Evolutionary conservation across 257 asterid genomes (phyloP).

Genomic region (Plantago major): DNA sequence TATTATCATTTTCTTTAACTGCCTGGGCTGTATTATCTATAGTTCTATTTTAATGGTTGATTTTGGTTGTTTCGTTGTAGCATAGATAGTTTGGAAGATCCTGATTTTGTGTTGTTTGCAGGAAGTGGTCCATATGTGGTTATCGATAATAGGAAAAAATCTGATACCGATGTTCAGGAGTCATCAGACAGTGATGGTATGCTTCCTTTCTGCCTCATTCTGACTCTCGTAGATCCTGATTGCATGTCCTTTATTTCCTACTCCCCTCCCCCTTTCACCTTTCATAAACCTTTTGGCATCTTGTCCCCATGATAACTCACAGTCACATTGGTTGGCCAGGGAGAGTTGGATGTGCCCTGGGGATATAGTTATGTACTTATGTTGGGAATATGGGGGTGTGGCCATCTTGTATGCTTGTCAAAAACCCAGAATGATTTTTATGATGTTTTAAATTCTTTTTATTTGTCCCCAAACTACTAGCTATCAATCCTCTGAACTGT

Average conservation of each 20-base stretch:
- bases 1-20: neutral
- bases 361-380: no score
- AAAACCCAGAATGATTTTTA: neutral
- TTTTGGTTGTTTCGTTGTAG: constrained; percentile 6
- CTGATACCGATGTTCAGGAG: constrained; percentile 44
- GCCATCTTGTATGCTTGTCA: neutral
- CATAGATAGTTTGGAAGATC: constrained; percentile 16
- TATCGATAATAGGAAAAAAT: constrained; percentile 65
- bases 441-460: neutral
- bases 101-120: constrained; percentile 27
- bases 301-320: neutral
- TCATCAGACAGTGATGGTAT: constrained; percentile 76
- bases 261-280: constrained; percentile 6
- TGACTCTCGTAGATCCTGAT: neutral
- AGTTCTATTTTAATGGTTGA: neutral
- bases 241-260: neutral
- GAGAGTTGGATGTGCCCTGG: no score
- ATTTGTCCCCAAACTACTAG: neutral
- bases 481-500: neutral
- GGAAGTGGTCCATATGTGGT: constrained; percentile 96
- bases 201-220: no score
- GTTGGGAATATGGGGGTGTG: neutral
- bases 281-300: neutral
- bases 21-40: neutral
- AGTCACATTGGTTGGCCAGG: no score